Percentiles rank a stretch among this genome's conserved stretches.
Evolutionary conservation across 805 yeast genomes (phyloP).

Genomic region (Jamesozyma rosinii): DNA sequence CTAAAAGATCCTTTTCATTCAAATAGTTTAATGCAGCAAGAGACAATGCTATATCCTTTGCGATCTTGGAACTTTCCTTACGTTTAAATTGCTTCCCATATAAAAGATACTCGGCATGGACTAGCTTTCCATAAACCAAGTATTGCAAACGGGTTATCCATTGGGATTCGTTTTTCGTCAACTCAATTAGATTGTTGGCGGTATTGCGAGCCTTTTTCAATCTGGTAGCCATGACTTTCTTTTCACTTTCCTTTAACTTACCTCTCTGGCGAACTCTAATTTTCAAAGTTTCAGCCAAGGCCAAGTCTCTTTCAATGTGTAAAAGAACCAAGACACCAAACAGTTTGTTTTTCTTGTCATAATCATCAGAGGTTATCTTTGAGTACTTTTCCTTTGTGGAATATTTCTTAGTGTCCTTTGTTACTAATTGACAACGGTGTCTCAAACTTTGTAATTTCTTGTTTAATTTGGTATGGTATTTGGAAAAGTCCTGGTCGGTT

Average conservation of each 20-base stretch:
- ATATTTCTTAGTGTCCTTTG: constrained; percentile 60
- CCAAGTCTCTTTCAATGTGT: constrained; percentile 64
- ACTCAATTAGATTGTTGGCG: constrained; percentile 35
- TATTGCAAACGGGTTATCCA: constrained; percentile 31
- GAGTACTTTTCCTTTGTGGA: constrained; percentile 38
- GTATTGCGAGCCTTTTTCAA: constrained; percentile 52
- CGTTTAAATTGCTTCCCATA: constrained; percentile 21
- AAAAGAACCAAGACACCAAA: constrained; percentile 53
- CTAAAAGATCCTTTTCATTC: constrained; percentile 10
- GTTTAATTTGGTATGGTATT: constrained; percentile 55
- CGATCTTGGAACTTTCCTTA: constrained; percentile 17
- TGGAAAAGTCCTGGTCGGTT: constrained; percentile 59
- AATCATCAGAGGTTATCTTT: constrained; percentile 40
- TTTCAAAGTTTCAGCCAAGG: constrained; percentile 24
- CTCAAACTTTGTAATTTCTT: constrained; percentile 56
- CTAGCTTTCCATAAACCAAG: constrained; percentile 38
- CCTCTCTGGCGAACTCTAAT: constrained; percentile 27
- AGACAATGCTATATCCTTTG: constrained; percentile 17
- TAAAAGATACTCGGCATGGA: constrained; percentile 36
- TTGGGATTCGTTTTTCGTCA: constrained; percentile 35
- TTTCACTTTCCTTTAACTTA: constrained; percentile 26
- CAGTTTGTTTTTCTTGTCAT: constrained; percentile 38
- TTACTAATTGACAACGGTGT: constrained; percentile 51
- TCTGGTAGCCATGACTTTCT: constrained; percentile 50
- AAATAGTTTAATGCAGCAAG: constrained; percentile 21